phyloP scores from a whole-genome alignment of 768 basidiomycete genomes.

The Trametes coccinea region DNA sequence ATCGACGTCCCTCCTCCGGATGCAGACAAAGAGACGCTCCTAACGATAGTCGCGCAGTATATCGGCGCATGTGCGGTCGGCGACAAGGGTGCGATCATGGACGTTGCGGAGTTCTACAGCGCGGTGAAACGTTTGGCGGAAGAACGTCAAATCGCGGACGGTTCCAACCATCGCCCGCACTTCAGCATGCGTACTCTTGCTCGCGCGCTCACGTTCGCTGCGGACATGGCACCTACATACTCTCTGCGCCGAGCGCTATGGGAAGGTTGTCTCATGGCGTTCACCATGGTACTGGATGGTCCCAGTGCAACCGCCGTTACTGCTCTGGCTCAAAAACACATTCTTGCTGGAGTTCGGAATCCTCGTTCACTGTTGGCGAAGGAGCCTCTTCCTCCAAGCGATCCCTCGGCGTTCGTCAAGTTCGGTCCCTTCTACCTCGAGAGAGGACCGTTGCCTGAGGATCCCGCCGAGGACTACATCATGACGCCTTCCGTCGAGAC shows the following conservation, averaged over 20 bases:
- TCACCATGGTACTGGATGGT: conserved; percentile 89
- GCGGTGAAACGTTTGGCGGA: conserved; percentile 77
- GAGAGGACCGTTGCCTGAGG: conserved; percentile 66
- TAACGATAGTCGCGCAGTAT: conserved; percentile 86
- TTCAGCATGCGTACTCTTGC: conserved; percentile 97
- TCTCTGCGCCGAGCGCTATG: conserved; percentile 85
- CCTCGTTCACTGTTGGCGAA: conserved; percentile 70
- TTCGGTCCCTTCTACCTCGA: conserved; percentile 92
- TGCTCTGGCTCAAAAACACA: conserved; percentile 69
- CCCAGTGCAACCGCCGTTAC: conserved; percentile 68
- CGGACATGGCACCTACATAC: conserved; percentile 74
- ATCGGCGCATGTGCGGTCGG: conserved; percentile 81
- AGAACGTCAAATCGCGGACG: conserved; percentile 82
- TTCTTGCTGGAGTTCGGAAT: conserved; percentile 81
- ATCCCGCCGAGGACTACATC: conserved; percentile 79
- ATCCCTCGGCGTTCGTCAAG: conserved; percentile 64
- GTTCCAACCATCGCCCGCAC: conserved; percentile 89
- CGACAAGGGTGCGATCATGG: conserved; percentile 85
- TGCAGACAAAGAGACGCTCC: conserved; percentile 83
- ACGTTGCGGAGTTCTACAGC: conserved; percentile 88
- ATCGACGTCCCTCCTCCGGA: conserved; percentile 95
- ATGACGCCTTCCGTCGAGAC: conserved; percentile 93
- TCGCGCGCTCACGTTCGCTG: conserved; percentile 87
- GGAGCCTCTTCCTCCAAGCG: conserved; percentile 57
- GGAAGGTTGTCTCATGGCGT: conserved; percentile 98